These are phyloP conservation scores for Emericellopsis cladophorae DNA, from an alignment of 2,329 filamentous ascomycete species.

Conservation along the genomic window DNA sequence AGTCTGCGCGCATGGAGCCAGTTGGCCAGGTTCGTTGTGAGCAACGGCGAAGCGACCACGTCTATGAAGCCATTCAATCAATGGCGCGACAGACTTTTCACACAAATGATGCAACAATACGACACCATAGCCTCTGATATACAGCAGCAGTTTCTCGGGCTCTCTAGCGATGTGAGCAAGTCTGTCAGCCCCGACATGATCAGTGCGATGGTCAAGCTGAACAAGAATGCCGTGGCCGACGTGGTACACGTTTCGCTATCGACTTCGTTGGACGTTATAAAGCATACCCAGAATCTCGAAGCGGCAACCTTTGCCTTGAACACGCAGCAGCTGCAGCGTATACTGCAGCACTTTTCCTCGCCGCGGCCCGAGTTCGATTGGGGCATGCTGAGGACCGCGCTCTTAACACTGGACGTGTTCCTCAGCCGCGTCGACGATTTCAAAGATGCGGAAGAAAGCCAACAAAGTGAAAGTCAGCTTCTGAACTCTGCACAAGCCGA, in stretches of 20 bases:
- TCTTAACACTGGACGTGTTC: conserved; percentile 35
- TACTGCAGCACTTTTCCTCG: conserved; percentile 35
- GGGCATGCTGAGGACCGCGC: conserved; percentile 27
- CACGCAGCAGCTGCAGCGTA: conserved; percentile 33
- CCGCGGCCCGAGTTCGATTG: conserved; percentile 32
- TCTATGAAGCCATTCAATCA: conserved; percentile 30
- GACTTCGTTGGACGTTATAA: conserved; percentile 38
- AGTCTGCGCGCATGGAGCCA: conserved; percentile 52
- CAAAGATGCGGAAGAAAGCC: conserved; percentile 21
- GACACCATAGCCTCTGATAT: conserved; percentile 41
- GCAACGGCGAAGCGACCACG: conserved; percentile 28
- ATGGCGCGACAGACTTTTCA: conserved; percentile 46
- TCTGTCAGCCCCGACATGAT: conserved; percentile 30
- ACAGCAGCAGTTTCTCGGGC: conserved; percentile 37
- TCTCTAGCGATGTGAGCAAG: conserved; percentile 30
- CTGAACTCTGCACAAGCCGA: conserved; percentile 28
- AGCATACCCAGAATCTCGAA: conserved; percentile 28
- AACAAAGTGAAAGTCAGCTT: conserved; percentile 22
- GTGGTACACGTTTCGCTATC: conserved; percentile 33
- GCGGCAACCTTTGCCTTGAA: conserved; percentile 36
- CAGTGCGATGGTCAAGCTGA: conserved; percentile 34
- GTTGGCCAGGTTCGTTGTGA: conserved; percentile 44
- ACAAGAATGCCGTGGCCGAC: conserved; percentile 40
- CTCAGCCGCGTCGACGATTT: conserved; percentile 30
- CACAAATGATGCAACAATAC: conserved; percentile 44